A percentile compares a stretch with the other conserved stretches of the same genome.
Evolutionary conservation across 169 alveolate genomes (phyloP).

Genomic region (Miamiensis avidus): DNA sequence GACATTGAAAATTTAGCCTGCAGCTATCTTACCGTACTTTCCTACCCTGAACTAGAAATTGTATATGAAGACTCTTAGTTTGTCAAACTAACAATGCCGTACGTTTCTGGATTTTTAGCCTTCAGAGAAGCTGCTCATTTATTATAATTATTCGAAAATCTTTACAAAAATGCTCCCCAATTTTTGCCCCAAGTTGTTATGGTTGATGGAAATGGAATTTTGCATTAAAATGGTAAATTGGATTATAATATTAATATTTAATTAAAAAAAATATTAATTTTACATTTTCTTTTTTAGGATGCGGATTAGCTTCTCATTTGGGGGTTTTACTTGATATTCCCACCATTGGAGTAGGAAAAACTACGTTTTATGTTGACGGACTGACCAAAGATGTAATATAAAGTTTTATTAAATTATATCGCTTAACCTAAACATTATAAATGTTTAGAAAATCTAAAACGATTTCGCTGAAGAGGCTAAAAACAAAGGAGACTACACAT

Average conservation of each 20-base stretch:
- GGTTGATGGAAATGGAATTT: slow-evolving; percentile 88
- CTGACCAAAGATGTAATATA: slow-evolving; percentile 39
- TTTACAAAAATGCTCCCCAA: slow-evolving; percentile 56
- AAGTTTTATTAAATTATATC: not conserved
- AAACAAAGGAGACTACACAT: slow-evolving; percentile 67
- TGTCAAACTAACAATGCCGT: slow-evolving; percentile 74
- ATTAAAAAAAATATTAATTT: no score
- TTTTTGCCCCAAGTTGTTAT: slow-evolving; percentile 77
- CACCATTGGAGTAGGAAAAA: slow-evolving; percentile 82
- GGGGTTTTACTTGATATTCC: slow-evolving; percentile 82
- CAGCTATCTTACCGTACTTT: slow-evolving; percentile 66
- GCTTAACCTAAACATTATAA: not conserved
- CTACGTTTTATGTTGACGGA: slow-evolving; percentile 84
- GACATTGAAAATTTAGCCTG: slow-evolving; percentile 63
- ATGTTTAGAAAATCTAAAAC: slow-evolving; percentile 59
- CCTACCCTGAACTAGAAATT: slow-evolving; percentile 65
- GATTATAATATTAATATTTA: no score
- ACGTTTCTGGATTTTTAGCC: slow-evolving; percentile 90
- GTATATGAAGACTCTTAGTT: slow-evolving; percentile 71
- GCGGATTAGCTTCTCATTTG: slow-evolving; percentile 88
- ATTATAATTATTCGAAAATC: slow-evolving; percentile 57
- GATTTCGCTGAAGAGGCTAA: slow-evolving; percentile 44
- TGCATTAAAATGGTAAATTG: slow-evolving; percentile 81
- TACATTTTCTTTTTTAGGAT: no score
- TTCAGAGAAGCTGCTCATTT: slow-evolving; percentile 85